Evolutionary conservation across 2,329 filamentous ascomycete species (phyloP).

Genomic region (Epichloe uncinata): DNA sequence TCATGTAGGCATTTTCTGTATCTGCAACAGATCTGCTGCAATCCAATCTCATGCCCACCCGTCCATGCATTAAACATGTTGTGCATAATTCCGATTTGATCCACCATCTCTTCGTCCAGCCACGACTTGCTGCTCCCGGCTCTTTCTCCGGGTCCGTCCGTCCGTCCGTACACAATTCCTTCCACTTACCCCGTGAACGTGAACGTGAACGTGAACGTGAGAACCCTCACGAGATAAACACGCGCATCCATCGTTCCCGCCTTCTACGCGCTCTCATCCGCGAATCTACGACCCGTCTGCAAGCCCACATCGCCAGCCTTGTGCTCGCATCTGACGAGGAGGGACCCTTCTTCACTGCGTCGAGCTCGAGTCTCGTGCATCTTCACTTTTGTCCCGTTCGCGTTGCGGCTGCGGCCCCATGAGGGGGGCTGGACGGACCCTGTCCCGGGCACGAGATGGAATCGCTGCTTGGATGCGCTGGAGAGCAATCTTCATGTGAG

Average conservation of each 20-base stretch:
- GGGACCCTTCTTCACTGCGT: conserved; percentile 56
- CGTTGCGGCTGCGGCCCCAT: conserved; percentile 54
- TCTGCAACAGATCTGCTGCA: too few relatives aligned
- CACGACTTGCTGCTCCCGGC: conserved; percentile 1
- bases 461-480: conserved; percentile 56
- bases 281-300: conserved; percentile 46
- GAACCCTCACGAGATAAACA: conserved; percentile 45
- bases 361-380: conserved; percentile 50
- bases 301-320: conserved; percentile 44
- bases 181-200: not conserved
- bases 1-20: too few relatives aligned
- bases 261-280: conserved; percentile 61
- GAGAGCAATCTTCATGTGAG: conserved; percentile 49
- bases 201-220: not conserved
- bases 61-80: not conserved
- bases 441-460: conserved; percentile 50
- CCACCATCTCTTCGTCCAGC: not conserved
- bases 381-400: conserved; percentile 56
- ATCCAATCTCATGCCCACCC: not conserved
- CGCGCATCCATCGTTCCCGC: conserved; percentile 59
- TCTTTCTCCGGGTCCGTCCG: not conserved
- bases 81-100: not conserved
- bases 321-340: conserved; percentile 35
- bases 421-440: conserved; percentile 52
- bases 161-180: not conserved